Evolutionary conservation across 2,329 filamentous ascomycete species (phyloP).

Genomic region (Sporothrix inflata): DNA sequence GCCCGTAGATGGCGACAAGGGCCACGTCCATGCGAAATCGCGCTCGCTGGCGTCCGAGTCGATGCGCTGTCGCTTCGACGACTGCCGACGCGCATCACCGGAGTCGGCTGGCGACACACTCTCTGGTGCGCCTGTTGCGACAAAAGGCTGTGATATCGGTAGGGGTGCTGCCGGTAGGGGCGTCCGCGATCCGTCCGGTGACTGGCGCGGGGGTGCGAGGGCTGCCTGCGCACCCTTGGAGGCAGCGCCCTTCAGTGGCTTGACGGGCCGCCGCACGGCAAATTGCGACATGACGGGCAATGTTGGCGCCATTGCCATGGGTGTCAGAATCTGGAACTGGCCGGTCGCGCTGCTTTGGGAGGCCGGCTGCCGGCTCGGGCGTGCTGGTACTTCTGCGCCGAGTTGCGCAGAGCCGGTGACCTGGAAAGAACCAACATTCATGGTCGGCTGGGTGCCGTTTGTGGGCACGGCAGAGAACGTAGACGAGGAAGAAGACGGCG

Average conservation of each 20-base stretch:
- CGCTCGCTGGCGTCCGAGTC: slow-evolving; percentile 33
- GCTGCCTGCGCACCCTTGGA: background rate
- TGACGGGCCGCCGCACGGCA: background rate
- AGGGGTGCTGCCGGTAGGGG: background rate
- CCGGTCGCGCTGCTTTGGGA: background rate
- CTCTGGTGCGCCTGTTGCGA: background rate
- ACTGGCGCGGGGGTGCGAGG: background rate
- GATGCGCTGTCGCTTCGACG: slow-evolving; percentile 30
- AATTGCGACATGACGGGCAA: slow-evolving; percentile 12
- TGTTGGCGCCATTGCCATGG: slow-evolving; percentile 14
- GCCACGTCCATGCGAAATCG: slow-evolving; percentile 35
- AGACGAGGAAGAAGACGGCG: slow-evolving; percentile 24
- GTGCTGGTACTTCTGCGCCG: background rate
- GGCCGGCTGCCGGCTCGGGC: background rate
- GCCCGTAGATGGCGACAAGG: slow-evolving; percentile 32
- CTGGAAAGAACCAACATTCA: slow-evolving; percentile 28
- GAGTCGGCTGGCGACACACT: slow-evolving; percentile 14
- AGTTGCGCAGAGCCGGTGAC: background rate
- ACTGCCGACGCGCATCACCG: background rate
- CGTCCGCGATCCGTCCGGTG: background rate
- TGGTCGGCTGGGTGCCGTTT: background rate
- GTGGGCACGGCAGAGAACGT: background rate
- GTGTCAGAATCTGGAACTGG: slow-evolving; percentile 25
- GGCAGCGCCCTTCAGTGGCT: background rate
- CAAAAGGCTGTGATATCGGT: background rate